Evolutionary conservation across 257 asterid genomes (phyloP).

Genomic region (Paulownia fortunei): DNA sequence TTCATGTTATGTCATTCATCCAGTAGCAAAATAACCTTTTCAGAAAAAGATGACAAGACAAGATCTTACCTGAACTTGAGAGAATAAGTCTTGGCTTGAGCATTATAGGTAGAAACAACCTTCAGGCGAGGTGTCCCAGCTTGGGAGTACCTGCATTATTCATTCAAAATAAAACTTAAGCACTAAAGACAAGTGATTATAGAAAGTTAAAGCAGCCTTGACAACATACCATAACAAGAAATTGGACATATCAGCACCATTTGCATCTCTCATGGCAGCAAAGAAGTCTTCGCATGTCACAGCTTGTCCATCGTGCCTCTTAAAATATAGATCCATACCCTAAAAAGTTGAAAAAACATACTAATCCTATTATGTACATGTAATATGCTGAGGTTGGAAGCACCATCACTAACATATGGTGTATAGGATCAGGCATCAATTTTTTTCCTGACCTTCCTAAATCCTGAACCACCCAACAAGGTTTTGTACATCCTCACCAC

Average conservation of each 20-base stretch:
- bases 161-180: slow-evolving; percentile 15
- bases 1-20: slow-evolving; percentile 25
- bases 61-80: slow-evolving; percentile 78
- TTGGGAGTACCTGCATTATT: slow-evolving; percentile 86
- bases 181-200: slow-evolving; percentile 16
- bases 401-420: not conserved
- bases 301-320: slow-evolving; percentile 93
- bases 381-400: not conserved
- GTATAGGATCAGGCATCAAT: not conserved
- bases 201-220: slow-evolving; percentile 24
- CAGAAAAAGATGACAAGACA: slow-evolving; percentile 6
- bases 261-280: slow-evolving; percentile 99
- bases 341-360: slow-evolving; percentile 33
- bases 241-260: slow-evolving; percentile 79
- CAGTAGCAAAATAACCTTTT: not conserved
- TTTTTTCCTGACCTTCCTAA: slow-evolving; percentile 62
- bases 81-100: slow-evolving; percentile 66
- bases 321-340: slow-evolving; percentile 89
- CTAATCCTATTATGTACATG: not conserved
- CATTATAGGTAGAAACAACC: slow-evolving; percentile 63
- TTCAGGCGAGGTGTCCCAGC: slow-evolving; percentile 93
- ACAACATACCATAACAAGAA: slow-evolving; percentile 77
- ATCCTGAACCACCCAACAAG: slow-evolving; percentile 74
- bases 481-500: slow-evolving; percentile 96
- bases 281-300: slow-evolving; percentile 88